These are phyloP conservation scores for Hypoxylon sp. DNA, from an alignment of 2,329 filamentous ascomycete species.

Conservation along the genomic window DNA sequence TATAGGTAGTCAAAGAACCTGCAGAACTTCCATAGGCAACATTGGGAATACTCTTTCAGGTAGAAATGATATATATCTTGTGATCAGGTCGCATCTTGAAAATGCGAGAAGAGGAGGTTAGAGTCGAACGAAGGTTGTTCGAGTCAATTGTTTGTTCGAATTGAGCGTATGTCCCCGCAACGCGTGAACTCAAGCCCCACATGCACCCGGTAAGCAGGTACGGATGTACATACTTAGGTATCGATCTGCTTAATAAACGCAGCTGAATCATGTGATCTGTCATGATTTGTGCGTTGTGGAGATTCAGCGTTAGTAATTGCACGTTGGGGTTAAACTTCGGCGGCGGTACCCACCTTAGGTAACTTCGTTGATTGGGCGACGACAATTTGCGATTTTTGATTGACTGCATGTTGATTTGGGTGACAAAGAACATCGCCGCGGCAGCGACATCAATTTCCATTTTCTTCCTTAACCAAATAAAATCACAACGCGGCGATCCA, in stretches of 20 bases:
- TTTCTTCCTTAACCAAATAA: conserved; percentile 41
- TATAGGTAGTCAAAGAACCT: too few relatives aligned
- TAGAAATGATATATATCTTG: neutral
- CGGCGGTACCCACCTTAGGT: conserved; percentile 19
- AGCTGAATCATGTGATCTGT: neutral
- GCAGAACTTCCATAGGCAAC: neutral
- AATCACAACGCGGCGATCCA: conserved; percentile 16
- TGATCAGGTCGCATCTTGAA: neutral
- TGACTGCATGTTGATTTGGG: conserved; percentile 36
- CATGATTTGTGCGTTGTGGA: neutral
- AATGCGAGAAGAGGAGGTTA: neutral
- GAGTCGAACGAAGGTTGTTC: neutral
- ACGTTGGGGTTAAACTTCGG: conserved; percentile 30
- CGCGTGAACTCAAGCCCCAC: neutral
- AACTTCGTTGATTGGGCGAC: conserved; percentile 43
- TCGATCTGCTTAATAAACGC: conserved; percentile 1
- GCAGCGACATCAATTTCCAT: conserved; percentile 40
- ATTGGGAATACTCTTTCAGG: neutral
- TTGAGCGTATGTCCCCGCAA: neutral
- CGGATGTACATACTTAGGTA: neutral
- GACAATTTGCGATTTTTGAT: conserved; percentile 40
- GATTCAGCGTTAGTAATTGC: conserved; percentile 3
- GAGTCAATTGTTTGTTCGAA: neutral
- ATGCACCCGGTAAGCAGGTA: neutral
- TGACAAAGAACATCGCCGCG: conserved; percentile 32